Evolutionary conservation across 2,329 filamentous ascomycete species (phyloP), one percentile per base, ranked within the genome.

Genomic region (Chrysoporthe puriensis): DNA sequence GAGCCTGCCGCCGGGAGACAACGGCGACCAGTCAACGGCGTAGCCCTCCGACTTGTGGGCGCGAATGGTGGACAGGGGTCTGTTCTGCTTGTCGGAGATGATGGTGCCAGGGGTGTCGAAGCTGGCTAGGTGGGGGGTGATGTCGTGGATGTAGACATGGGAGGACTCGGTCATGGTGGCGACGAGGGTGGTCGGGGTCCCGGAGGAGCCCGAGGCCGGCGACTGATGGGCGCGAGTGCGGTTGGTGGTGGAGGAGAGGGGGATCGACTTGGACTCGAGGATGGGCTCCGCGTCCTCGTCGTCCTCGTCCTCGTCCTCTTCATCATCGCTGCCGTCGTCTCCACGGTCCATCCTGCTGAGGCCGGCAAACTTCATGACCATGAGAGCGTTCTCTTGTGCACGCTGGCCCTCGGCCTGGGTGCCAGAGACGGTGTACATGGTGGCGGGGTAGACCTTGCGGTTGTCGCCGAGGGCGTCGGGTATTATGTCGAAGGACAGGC

Each of bases 311-410:
- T 91, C 91, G 40, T 88, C 88, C 54, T 92, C 91, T 42, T 89
- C 88, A 61, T 87, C 86, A 21, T 86, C 87, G 46, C 90, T 88
- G 18, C 91, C 90, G 58, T 91, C 90, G 32, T 84, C 81, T 43
- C 83, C 86, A 69, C 87, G 86, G 75, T 97, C 92, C 90, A 96
- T 97, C 76, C 90, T 90, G 76, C 92, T 93, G 70, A 99, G 83
- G 18, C 94, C 92, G 76, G 94, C 97, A 77, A 99, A 90, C 82
- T 98, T 98, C 88, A 97, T 93, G 50, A 98, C 90, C 88, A 98
- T 90, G 75, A 99, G 83, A 80, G 96, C 90, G 79, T 99, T 99
- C 76, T 99, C 96, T 78, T 89, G 91, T 62, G 91, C 85, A 72
- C 89, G 86, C 61, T 84, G 83, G 68, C 81, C 84, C 74, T 95